phyloP scores from a whole-genome alignment of 805 yeast species.

The Ogataea haglerorum region DNA sequence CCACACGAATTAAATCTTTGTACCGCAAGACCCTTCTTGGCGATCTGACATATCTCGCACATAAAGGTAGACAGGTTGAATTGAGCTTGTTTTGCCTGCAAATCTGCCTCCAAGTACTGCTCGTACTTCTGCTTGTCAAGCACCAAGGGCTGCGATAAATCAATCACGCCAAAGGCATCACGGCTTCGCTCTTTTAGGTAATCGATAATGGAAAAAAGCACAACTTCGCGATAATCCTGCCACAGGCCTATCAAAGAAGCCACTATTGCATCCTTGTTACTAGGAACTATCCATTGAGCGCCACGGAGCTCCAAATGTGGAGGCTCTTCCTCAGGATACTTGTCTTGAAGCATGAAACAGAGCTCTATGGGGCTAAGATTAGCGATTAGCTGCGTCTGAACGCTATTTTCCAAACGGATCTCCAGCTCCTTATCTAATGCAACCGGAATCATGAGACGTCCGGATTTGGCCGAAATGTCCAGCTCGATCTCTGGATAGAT shows the following conservation, averaged over 20 bases:
- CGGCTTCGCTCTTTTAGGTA: constrained; percentile 29
- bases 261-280: constrained; percentile 16
- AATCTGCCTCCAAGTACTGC: constrained; percentile 22
- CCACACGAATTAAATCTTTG: constrained; percentile 39
- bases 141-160: constrained; percentile 4
- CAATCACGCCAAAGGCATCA: constrained; percentile 15
- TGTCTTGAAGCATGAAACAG: constrained; percentile 30
- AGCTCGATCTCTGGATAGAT: constrained; percentile 40
- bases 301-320: constrained; percentile 29
- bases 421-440: constrained; percentile 21
- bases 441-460: constrained; percentile 31
- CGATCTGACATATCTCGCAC: constrained; percentile 58
- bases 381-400: not conserved
- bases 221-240: constrained; percentile 35
- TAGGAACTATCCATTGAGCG: constrained; percentile 29
- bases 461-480: constrained; percentile 12
- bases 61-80: constrained; percentile 38
- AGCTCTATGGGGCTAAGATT: constrained; percentile 33
- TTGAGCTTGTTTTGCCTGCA: constrained; percentile 20
- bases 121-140: constrained; percentile 9
- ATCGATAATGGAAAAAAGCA: constrained; percentile 44
- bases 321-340: constrained; percentile 35
- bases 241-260: constrained; percentile 31
- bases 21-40: constrained; percentile 43
- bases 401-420: constrained; percentile 19